Percentiles rank a stretch among this genome's conserved stretches.
Conservation (phyloP, 495 filamentous ascomycete genomes). For the Xeromyces bisporus region DNA sequence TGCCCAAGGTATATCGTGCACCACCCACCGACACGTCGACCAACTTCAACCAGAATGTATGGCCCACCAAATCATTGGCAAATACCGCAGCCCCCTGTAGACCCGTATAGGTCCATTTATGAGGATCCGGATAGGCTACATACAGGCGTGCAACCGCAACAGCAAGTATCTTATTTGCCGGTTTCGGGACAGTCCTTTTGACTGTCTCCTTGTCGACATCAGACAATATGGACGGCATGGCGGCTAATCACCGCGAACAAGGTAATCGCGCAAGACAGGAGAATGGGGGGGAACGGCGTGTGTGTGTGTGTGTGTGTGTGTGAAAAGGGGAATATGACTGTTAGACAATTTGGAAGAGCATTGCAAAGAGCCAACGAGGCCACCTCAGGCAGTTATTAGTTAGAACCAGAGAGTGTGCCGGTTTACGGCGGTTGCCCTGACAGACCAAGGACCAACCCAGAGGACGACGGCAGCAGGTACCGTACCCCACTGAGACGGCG, state of each 20-base stretch:
- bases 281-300: constrained; percentile 2
- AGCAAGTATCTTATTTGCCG: constrained; percentile 87
- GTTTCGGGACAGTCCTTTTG: constrained; percentile 76
- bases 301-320: constrained; percentile 6
- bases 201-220: constrained; percentile 89
- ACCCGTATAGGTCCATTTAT: constrained; percentile 87
- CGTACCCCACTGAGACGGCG: no score
- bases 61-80: constrained; percentile 82
- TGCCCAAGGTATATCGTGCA: background rate
- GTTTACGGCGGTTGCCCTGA: no score
- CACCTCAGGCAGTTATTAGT: background rate
- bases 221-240: constrained; percentile 74
- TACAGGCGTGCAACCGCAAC: constrained; percentile 90
- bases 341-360: constrained; percentile 11
- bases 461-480: no score
- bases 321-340: background rate
- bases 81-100: constrained; percentile 87
- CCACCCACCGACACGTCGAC: constrained; percentile 81
- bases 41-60: constrained; percentile 93
- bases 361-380: constrained; percentile 13
- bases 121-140: constrained; percentile 71
- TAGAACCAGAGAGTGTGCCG: no score
- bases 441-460: no score
- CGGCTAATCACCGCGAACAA: constrained; percentile 9
- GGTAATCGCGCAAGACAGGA: constrained; percentile 1